Evolutionary conservation across 2,329 filamentous ascomycete genomes (phyloP), one percentile per base, ranked within the genome.

Genomic region (Sclerotinia minor): DNA sequence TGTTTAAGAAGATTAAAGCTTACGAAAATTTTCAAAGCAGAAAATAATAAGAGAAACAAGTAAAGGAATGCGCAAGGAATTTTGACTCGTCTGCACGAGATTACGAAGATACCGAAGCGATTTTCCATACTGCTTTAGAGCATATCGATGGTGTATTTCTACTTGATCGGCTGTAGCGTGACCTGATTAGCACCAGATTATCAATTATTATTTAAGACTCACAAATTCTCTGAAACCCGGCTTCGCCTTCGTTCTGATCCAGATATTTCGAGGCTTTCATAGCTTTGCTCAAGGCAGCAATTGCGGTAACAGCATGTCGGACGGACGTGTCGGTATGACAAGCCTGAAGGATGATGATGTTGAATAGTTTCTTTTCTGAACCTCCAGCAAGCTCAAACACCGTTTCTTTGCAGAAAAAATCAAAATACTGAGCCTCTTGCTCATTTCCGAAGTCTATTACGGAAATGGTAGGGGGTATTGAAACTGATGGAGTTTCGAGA

Each of bases 21-120:
- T 55, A 55, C 53, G 68, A 11, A 71, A 61, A 44, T 68, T 73
- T 49, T 74, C 72, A 55, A 74, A 74, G 50, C 69, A 70, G 53
- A 67, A 73, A 29, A 74, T 72, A 19, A 74, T 65, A 15, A 74
- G 53, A 19, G 71, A 70, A 21, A 70, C 71, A 47, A 74, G 69
- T 21, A 73, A 64, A n/a, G 69, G 64, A 53, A 71, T 68, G 49
- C 73, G 67, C 26, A 68, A 65, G 15, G 71, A 64, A 21, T 73
- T 65, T 38, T 68, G 41, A 24, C 71, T 67, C 19, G 50, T 52
- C 17, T 44, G 32, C 2, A 66, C 59, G 15, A 67, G 47, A 26
- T 64, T 35, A 26, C 64, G 70, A 26, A 74, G 67, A 17, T 63
- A 61, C 32, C 59, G 67, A 44, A 75, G 68, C 3, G 72, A 69